Base-by-base conservation (phyloP, 257 asterid genomes). In the Anisodus tanguticus region DNA sequence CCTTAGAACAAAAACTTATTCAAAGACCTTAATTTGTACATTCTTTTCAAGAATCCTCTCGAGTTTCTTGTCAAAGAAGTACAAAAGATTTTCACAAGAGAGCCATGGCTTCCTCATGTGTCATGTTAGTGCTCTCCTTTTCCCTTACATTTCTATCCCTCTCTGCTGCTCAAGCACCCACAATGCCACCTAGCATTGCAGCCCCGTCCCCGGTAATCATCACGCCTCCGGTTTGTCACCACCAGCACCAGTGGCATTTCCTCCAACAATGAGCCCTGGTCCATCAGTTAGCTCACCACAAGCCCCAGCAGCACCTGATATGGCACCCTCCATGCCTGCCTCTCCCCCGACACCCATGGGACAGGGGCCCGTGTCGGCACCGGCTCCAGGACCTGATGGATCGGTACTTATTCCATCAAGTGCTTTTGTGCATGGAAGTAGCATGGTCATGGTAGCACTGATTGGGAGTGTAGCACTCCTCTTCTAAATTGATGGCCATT, bases 391-490 rank as follows among this genome's bases (percentile, higher is more conserved):
- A 62, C 90, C 74, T 3, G 22, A 85, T 19, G 16, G 83, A 9
- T 82, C 88, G 0, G 41, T 85, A 37, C 10, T 84, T 31, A 31
- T 31, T 9, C 81, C 67, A 9, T 88, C 91, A 8, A 86, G 83
- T 26, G 91, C 90, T 83, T 85, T 88, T 54, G 67, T 79, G 80
- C 83, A 77, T 31, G 88, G 92, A 83, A 82, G 87, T 72, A 90
- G 87, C 90, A 84, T 88, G 72, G 87, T 84, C 39, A 19, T 92
- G 83, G 77, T 91, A 53, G 91, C 92, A 54, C 88, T 92, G 70
- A 69, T 92, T 62, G 96, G 92, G 37, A 94, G 90, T 80, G 88
- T 85, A 57, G 89, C 96, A 62, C 81, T 91, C 17, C 72, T 91
- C 67, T 88, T 86, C 87, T 90, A 68, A 86, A 57, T 45, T 64